Evolutionary conservation across 2,329 filamentous ascomycete species (phyloP).

Genomic region (Sporothrix sp.): DNA sequence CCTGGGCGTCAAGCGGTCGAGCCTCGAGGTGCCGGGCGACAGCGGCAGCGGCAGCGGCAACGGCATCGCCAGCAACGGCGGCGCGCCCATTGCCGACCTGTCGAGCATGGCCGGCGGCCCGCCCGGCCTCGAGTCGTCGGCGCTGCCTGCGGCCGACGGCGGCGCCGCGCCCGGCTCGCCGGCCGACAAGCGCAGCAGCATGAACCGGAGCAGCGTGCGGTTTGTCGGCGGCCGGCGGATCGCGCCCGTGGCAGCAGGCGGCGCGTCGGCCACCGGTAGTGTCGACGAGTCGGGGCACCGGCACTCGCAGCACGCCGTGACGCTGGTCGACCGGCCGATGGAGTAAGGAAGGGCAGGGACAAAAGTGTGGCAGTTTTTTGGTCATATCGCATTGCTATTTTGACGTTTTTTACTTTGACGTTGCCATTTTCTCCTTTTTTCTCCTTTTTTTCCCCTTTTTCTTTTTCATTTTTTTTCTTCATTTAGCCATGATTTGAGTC

Average conservation of each 20-base stretch:
- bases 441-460: not conserved
- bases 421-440: not conserved
- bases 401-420: not conserved
- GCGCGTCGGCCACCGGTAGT: not conserved
- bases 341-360: constrained; percentile 30
- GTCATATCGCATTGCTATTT: not conserved
- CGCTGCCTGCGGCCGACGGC: not conserved
- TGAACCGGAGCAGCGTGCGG: constrained; percentile 43
- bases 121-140: not conserved
- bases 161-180: constrained; percentile 3
- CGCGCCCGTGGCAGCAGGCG: constrained; percentile 26
- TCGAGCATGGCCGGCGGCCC: constrained; percentile 24
- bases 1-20: constrained; percentile 48
- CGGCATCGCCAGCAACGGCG: constrained; percentile 14
- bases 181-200: constrained; percentile 53
- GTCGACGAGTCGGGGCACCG: constrained; percentile 11
- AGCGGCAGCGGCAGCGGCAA: constrained; percentile 14
- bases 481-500: no score
- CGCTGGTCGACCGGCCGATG: constrained; percentile 68
- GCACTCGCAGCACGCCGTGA: constrained; percentile 42
- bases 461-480: not conserved
- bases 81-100: constrained; percentile 18
- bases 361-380: not conserved
- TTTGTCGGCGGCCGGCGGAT: constrained; percentile 45
- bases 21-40: constrained; percentile 67